Conservation (phyloP, 148 eudicot species). For the Spergularia marina region DNA sequence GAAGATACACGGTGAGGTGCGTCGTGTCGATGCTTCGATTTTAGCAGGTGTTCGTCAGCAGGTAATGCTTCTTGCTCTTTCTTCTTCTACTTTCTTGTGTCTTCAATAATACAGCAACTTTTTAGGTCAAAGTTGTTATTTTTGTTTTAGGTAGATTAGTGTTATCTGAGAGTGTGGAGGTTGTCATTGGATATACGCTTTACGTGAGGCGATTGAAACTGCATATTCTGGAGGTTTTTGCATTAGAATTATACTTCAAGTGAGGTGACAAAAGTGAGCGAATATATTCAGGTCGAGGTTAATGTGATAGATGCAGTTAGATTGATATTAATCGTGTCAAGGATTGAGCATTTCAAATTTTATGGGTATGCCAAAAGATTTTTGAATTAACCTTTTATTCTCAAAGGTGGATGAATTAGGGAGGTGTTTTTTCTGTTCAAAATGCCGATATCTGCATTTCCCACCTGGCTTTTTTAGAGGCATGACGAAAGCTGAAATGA, state of each 20-base stretch:
- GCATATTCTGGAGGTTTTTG: background rate
- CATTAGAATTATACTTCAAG: background rate
- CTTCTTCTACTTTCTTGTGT: slow-evolving; percentile 10
- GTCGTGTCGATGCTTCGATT: slow-evolving; percentile 90
- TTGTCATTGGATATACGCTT: background rate
- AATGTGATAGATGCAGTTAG: background rate
- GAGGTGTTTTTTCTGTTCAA: background rate
- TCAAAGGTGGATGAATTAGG: background rate
- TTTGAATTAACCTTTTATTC: background rate
- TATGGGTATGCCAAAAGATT: background rate
- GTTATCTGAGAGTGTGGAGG: background rate
- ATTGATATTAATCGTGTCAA: background rate
- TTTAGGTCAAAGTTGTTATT: background rate
- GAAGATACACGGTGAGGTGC: slow-evolving; percentile 83
- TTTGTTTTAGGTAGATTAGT: background rate
- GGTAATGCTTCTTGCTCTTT: slow-evolving; percentile 42
- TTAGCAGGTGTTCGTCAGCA: slow-evolving; percentile 95
- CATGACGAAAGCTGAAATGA: background rate
- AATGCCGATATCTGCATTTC: background rate
- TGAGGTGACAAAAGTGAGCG: background rate
- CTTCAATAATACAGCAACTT: too few relatives aligned
- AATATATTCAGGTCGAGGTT: background rate
- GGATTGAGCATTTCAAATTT: background rate
- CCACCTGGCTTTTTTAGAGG: too few relatives aligned
- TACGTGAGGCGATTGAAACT: background rate